A percentile compares a stretch with the other conserved stretches of the same genome.
phyloP scores from a whole-genome alignment of 257 asterid species.

The Mitragyna speciosa region DNA sequence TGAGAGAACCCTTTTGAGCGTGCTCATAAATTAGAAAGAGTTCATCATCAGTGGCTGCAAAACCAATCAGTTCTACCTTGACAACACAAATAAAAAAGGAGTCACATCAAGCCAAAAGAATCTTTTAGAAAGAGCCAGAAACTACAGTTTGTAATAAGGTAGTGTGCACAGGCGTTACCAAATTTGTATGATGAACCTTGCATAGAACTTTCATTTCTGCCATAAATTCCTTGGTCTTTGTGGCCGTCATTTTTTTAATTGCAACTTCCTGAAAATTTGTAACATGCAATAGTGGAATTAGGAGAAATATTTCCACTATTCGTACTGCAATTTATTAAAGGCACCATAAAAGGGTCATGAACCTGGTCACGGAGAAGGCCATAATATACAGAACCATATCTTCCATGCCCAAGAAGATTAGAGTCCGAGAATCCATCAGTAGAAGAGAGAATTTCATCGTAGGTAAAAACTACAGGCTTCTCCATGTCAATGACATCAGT shows the following conservation, averaged over 20 bases:
- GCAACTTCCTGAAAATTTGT: conserved; percentile 76
- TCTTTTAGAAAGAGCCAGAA: conserved; percentile 7
- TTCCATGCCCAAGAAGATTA: conserved; percentile 89
- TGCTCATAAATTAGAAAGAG: conserved; percentile 87
- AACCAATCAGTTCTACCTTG: conserved; percentile 96
- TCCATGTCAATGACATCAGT: conserved; percentile 85
- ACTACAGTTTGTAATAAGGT: background rate
- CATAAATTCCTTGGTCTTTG: conserved; percentile 85
- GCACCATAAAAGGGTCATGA: conserved; percentile 10
- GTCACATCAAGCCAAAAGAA: conserved; percentile 23
- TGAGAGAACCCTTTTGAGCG: conserved; percentile 89
- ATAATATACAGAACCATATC: conserved; percentile 88
- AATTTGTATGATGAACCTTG: conserved; percentile 93
- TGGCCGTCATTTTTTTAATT: conserved; percentile 80
- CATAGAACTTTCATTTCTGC: conserved; percentile 96
- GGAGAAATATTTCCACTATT: conserved; percentile 13
- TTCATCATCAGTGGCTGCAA: conserved; percentile 75
- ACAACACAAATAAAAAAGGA: conserved; percentile 33
- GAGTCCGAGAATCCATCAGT: conserved; percentile 87
- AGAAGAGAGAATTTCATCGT: conserved; percentile 63
- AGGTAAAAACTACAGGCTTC: conserved; percentile 74
- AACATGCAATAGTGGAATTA: conserved; percentile 1
- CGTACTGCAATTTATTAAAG: background rate
- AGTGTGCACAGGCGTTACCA: conserved; percentile 54
- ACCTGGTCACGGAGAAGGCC: conserved; percentile 92